These are phyloP conservation scores for Acer yangbiense DNA, from an alignment of 345 rosid genomes.

Conservation along the genomic window DNA sequence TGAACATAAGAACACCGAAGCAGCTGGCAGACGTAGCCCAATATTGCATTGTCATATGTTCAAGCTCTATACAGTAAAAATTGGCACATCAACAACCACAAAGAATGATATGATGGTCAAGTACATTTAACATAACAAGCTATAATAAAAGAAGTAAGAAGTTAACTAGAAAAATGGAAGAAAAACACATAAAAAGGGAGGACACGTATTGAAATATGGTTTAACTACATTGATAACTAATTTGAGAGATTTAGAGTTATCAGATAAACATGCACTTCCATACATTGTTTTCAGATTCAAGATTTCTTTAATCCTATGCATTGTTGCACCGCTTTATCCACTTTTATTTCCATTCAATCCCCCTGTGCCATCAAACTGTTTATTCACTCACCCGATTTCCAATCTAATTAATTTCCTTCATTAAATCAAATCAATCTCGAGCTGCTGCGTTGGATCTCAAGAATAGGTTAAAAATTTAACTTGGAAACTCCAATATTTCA, in stretches of 20 bases:
- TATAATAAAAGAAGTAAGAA: background rate
- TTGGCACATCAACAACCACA: conserved; percentile 13
- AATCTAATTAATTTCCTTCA: no score
- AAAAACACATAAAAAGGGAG: background rate
- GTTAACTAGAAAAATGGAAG: background rate
- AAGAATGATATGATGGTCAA: background rate
- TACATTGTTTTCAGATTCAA: background rate
- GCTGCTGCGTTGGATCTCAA: no score
- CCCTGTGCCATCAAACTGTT: no score
- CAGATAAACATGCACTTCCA: background rate
- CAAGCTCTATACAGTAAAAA: conserved; percentile 48
- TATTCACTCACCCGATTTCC: no score
- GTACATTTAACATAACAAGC: background rate
- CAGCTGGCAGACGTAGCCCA: conserved; percentile 75
- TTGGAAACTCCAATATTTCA: background rate
- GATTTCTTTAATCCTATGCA: background rate
- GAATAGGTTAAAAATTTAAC: no score
- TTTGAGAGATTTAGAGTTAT: no score
- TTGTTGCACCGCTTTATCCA: background rate
- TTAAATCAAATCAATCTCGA: background rate
- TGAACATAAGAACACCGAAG: conserved; percentile 65
- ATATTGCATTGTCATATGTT: conserved; percentile 71
- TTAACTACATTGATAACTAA: background rate
- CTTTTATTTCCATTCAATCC: no score
- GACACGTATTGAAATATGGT: background rate